Evolutionary conservation across 2,329 filamentous ascomycete genomes (phyloP).

Genomic region (Pyrenochaeta sp.): DNA sequence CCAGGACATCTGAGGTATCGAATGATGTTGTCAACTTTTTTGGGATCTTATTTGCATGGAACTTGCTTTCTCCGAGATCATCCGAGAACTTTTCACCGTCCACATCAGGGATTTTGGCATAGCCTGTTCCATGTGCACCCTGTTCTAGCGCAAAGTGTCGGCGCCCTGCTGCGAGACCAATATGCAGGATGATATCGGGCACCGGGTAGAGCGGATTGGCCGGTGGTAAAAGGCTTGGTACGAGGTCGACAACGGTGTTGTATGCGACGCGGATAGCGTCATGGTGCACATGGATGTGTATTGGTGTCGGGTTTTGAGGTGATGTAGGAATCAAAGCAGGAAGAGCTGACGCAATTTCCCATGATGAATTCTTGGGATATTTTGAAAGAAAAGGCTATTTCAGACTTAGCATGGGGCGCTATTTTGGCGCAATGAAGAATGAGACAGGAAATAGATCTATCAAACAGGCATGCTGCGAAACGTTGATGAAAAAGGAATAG

Average conservation of each 20-base stretch:
- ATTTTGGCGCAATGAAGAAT: neutral
- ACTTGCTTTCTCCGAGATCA: constrained; percentile 20
- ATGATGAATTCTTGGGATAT: constrained; percentile 46
- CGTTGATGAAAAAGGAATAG: neutral
- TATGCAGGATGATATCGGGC: constrained; percentile 48
- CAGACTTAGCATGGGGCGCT: constrained; percentile 10
- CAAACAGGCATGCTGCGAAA: too few species aligned
- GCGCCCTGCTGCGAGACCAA: constrained; percentile 48
- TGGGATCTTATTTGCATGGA: constrained; percentile 29
- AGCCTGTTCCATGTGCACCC: constrained; percentile 38
- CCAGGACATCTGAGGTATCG: constrained; percentile 41
- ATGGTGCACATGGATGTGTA: constrained; percentile 46
- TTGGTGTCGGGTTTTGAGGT: constrained; percentile 34
- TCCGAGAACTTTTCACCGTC: constrained; percentile 40
- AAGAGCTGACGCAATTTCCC: constrained; percentile 48
- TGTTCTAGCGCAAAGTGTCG: constrained; percentile 48
- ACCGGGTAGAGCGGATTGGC: constrained; percentile 21
- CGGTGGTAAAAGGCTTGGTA: constrained; percentile 41
- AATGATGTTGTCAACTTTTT: constrained; percentile 39
- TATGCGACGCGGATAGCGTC: constrained; percentile 49
- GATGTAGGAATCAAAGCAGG: constrained; percentile 44
- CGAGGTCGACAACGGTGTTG: constrained; percentile 30
- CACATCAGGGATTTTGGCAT: constrained; percentile 44
- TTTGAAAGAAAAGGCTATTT: constrained; percentile 43
- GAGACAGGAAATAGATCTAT: too few species aligned